These are phyloP conservation scores for Penicillium capsulatum DNA, from an alignment of 2,329 filamentous ascomycete genomes.

Conservation along the genomic window DNA sequence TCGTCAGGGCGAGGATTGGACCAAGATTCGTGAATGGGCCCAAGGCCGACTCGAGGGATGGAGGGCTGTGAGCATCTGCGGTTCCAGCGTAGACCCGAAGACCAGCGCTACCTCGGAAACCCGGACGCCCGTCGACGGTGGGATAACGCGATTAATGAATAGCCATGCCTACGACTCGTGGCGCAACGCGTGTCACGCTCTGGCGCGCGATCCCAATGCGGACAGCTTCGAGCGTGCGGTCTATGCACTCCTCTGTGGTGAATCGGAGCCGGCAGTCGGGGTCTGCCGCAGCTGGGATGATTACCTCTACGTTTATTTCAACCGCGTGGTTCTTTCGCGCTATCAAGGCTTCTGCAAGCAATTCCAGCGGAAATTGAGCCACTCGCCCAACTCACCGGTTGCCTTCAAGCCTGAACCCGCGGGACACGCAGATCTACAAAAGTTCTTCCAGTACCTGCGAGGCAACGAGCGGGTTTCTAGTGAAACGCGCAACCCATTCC, in stretches of 20 bases:
- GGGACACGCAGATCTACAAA: conserved; percentile 35
- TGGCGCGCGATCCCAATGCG: conserved; percentile 59
- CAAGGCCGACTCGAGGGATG: conserved; percentile 79
- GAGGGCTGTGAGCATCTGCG: conserved; percentile 79
- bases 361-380: conserved; percentile 46
- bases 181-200: conserved; percentile 37
- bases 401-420: conserved; percentile 56
- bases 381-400: conserved; percentile 52
- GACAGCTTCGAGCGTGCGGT: conserved; percentile 83
- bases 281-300: conserved; percentile 82
- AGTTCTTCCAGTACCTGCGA: conserved; percentile 36
- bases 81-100: conserved; percentile 40
- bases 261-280: conserved; percentile 70
- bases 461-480: conserved; percentile 34
- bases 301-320: conserved; percentile 80
- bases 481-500: conserved; percentile 44
- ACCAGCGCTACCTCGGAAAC: conserved; percentile 17
- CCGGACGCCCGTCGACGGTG: conserved; percentile 33
- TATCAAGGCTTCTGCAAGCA: conserved; percentile 64
- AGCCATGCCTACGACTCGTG: conserved; percentile 37
- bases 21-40: conserved; percentile 79
- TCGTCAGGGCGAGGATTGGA: conserved; percentile 70
- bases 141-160: conserved; percentile 42
- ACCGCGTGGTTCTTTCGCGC: conserved; percentile 73
- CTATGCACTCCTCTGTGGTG: conserved; percentile 84